Base-by-base conservation (phyloP, 2,329 filamentous ascomycete species). In the Aureobasidium sp. region DNA sequence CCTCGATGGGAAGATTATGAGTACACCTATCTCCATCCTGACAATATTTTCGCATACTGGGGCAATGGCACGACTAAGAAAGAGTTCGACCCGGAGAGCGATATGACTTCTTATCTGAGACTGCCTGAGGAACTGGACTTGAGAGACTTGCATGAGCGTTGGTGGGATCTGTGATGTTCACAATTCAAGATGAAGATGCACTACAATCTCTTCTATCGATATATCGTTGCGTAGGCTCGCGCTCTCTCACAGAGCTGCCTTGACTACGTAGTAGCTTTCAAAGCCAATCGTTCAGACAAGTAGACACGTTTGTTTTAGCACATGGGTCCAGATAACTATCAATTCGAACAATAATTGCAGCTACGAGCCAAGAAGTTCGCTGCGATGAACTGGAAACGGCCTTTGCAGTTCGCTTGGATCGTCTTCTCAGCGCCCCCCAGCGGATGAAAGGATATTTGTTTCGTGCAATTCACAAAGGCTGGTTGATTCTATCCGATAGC, bases 21-120 rank as follows among this genome's bases (percentile, higher is more conserved):
- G 63, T 85, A 81, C 67, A 77, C 76, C 3, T 78, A 80, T 62
- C 68, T 75, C 41, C 74, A 76, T 46, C 70, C 70, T 0, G 73
- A 71, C 64, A 82, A 83, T 68, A 70, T 84, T 8, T 84, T 87
- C 65, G 75, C 79, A 2, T 90, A 86, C 68, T 83, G 89, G 66
- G 87, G 88, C 0, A 87, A 87, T 68, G 88, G 87, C 0, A 84
- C 82, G 74, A 88, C 86, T 2, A 76, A 68, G 60, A 81, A 81
- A 64, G 87, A 90, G 71, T 66, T 75, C 68, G 79, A 83, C 39
- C 74, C 77, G 6, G 75, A 75, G n/a, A 76, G 77, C 3, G 86
- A 89, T 67, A 76, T 88, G 70, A 87, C 85, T 12, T 76, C 80
- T 10, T 89, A 90, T 77, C 71, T 91, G 61, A 81, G 76, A 65